Base-by-base conservation (phyloP, 2,329 filamentous ascomycete genomes). In the Epichloe coenophiala region DNA sequence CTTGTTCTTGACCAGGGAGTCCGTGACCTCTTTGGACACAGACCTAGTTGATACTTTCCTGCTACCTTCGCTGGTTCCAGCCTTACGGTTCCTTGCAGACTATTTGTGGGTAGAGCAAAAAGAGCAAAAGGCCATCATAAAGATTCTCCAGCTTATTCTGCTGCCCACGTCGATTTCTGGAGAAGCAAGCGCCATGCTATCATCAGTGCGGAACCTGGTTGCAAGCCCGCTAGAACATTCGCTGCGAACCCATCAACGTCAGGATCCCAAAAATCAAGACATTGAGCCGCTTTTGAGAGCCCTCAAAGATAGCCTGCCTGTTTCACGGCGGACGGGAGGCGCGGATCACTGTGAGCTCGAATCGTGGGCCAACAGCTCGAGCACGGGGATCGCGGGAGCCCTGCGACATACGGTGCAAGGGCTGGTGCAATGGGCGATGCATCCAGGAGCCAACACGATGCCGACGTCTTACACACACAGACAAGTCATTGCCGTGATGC, bases 11-110 rank as follows among this genome's bases (percentile, higher is more conserved):
- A n/a, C 3, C 27, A 15, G 11, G 11, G 5, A 9, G n/a, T 15
- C 31, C n/a, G 40, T 47, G 50, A 15, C 45, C 43, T 36, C 3
- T 1, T 35, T 40, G 21, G n/a, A 23, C 31, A 3, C 53, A 84
- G 81, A 89, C 60, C 72, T 93, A 11, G 80, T 89, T 3, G 86
- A 90, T 56, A 86, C 86, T 0, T 90, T 90, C 55, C 68, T 93
- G 2, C 68, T 91, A n/a, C 87, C 88, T 0, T 86, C 86, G 0
- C 72, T 93, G 0, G 79, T 91, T 2, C 80, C 83, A 5, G 86
- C 84, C 0, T 76, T 91, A 13, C 74, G 76, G 3, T 91, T 85
- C 71, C 74, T 93, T 53, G 75, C 81, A 1, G 78, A 81, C 50
- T 80, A 86, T 57, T 77, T 88, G 3, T 84, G 83, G 73, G 74